Evolutionary conservation across 2,329 filamentous ascomycete genomes (phyloP), one percentile per base, ranked within the genome.

Genomic region (Immersiporthe knoxdaviesiana): DNA sequence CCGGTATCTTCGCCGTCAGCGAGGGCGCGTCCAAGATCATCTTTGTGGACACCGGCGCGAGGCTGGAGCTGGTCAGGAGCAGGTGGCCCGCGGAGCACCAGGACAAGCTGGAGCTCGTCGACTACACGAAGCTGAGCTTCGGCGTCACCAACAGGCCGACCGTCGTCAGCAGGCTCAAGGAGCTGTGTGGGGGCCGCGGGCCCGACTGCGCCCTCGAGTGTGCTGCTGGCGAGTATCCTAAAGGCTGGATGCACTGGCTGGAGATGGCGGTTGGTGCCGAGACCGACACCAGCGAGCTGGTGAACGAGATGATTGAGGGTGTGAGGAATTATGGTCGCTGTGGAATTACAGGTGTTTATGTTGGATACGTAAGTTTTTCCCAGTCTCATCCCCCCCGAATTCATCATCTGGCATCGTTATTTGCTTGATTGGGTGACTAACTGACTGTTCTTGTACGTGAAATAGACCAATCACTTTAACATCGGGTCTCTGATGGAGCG

Each of bases 401-500:
- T 35, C 35, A 35, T 35, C 35, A 35, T n/a, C n/a, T n/a, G n/a
- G n/a, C n/a, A n/a, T n/a, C n/a, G n/a, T n/a, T n/a, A n/a, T n/a
- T n/a, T n/a, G n/a, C n/a, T n/a, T n/a, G n/a, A n/a, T n/a, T n/a
- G n/a, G n/a, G n/a, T n/a, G n/a, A n/a, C n/a, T 12, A 16, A 21
- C 32, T 30, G 21, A 60, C 58, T 39, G 6, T 54, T 35, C 7
- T 37, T 12, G 58, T 14, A 1, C 72, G n/a, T n/a, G n/a, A n/a
- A n/a, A n/a, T n/a, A 90, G 85, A 92, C 90, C 30, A 94, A 93
- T 79, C 91, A 93, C 78, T 92, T 95, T 84, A 93, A 93, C 79
- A 90, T 95, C 73, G 92, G 93, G 12, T 90, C 92, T 0, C 77
- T 97, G 18, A 97, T 97, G 93, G 89, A 97, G 80, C 89, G 92